Percentiles rank a stretch among this genome's conserved stretches.
These are phyloP conservation scores for Fraxinus sp. DNA, from an alignment of 305 asterid genomes.

Conservation along the genomic window DNA sequence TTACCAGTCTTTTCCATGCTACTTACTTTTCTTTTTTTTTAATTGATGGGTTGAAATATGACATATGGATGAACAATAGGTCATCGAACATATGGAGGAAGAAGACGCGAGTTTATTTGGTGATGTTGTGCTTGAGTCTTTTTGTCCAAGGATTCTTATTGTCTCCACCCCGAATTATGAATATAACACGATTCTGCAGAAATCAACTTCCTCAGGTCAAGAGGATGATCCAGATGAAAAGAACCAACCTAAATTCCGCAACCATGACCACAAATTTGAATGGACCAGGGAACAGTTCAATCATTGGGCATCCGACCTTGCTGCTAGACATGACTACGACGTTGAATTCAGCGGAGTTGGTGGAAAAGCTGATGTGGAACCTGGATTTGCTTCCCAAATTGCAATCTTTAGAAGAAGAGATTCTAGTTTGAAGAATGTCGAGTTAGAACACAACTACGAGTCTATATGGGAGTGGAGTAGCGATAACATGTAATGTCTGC, in stretches of 20 bases:
- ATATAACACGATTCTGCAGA: slow-evolving; percentile 83
- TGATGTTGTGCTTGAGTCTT: slow-evolving; percentile 59
- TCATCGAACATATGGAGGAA: slow-evolving; percentile 96
- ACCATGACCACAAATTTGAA: slow-evolving; percentile 93
- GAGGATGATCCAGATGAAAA: slow-evolving; percentile 72
- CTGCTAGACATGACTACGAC: slow-evolving; percentile 50
- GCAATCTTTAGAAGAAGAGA: slow-evolving; percentile 70
- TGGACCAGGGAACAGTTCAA: slow-evolving; percentile 85
- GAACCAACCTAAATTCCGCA: slow-evolving; percentile 64
- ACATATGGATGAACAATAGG: slow-evolving; percentile 41
- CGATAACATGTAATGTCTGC: slow-evolving; percentile 5
- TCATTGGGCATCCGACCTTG: slow-evolving; percentile 74
- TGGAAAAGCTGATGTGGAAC: slow-evolving; percentile 64
- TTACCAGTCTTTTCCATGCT: neutral
- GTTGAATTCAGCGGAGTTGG: slow-evolving; percentile 91
- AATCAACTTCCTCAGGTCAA: slow-evolving; percentile 49
- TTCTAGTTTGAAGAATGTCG: slow-evolving; percentile 26
- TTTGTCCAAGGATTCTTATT: slow-evolving; percentile 70
- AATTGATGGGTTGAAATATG: slow-evolving; percentile 5
- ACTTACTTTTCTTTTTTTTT: neutral
- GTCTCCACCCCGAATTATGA: slow-evolving; percentile 93
- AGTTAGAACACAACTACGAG: slow-evolving; percentile 31
- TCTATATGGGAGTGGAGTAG: slow-evolving; percentile 77
- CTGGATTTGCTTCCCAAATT: slow-evolving; percentile 91
- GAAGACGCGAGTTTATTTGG: slow-evolving; percentile 76